Base-by-base conservation (phyloP, 2,329 filamentous ascomycete species). In the Nemania sp. region DNA sequence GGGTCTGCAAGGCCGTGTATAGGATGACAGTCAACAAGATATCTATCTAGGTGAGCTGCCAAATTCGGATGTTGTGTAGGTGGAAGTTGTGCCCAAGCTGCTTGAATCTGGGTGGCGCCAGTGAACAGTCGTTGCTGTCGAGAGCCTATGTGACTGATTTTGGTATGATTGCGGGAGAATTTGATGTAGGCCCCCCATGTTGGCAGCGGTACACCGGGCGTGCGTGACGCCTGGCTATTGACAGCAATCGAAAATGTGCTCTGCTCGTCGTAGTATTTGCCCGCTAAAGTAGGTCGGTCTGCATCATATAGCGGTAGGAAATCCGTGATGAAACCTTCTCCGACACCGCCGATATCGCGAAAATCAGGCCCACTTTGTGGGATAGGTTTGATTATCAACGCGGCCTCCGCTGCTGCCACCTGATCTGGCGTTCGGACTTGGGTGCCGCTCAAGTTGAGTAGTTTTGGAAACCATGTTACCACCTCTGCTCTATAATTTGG, bases 21-120 rank as follows among this genome's bases (percentile, higher is more conserved):
- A 14, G 87, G 81, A 64, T 91, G 86, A 61, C 90, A 92, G 71
- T 96, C 91, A 67, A 96, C 84, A 47, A 91, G 82, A 79, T 91
- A 96, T 64, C 91, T 89, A 65, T 82, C 78, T 11, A 85, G 73
- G 41, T 90, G 82, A 1, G 80, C 73, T 43, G 79, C 76, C 58
- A 95, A 80, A 64, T 88, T 81, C 1, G 90, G 87, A 68, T 96
- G 91, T 39, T 81, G 82, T 7, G 90, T 93, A 34, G 76, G 73
- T 0, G 91, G 91, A 3, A 96, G 77, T 3, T 75, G 74, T 49
- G 81, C 80, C 86, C 91, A 95, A 15, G 85, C 69, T 51, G 86
- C 79, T 45, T 80, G 76, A 54, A 96, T 91, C 37, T 80, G 76
- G 36, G 83, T 77, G 3, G 76, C 73, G 1, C 91, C 90, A 7